Evolutionary conservation across 495 filamentous ascomycete genomes (phyloP).

Genomic region (Hypoxylon cercidicola): DNA sequence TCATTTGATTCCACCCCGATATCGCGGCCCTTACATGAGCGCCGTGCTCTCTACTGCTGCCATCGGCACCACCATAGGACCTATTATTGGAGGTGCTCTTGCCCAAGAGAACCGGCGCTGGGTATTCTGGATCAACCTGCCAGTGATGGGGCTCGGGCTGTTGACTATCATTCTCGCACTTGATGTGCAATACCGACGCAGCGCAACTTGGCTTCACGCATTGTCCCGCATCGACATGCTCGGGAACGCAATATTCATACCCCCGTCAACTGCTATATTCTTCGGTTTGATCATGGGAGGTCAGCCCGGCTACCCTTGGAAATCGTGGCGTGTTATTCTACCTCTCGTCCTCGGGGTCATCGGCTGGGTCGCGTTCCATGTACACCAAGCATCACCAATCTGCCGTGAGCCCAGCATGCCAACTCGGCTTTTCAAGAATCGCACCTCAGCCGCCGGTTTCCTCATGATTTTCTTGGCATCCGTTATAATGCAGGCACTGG

Average conservation of each 20-base stretch:
- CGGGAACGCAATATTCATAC: not conserved
- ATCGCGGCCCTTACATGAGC: conserved; percentile 9
- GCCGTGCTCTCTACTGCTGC: conserved; percentile 6
- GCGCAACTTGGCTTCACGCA: not conserved
- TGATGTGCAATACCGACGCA: not conserved
- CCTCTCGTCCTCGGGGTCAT: not conserved
- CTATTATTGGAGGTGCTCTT: conserved; percentile 9
- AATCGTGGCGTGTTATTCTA: not conserved
- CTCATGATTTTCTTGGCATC: conserved; percentile 28
- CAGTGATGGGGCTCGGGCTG: not conserved
- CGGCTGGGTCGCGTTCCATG: not conserved
- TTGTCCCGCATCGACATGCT: not conserved
- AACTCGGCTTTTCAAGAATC: conserved; percentile 32
- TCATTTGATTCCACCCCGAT: conserved; percentile 52
- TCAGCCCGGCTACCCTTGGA: not conserved
- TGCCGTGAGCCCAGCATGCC: conserved; percentile 37
- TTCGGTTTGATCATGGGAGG: not conserved
- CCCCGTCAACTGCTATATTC: not conserved
- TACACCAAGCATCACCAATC: not conserved
- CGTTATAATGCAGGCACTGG: conserved; percentile 13
- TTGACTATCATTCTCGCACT: not conserved
- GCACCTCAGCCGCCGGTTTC: conserved; percentile 35
- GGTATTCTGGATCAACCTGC: not conserved
- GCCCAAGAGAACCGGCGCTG: conserved; percentile 12
- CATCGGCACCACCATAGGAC: conserved; percentile 8